These are phyloP conservation scores for Hysterangium stoloniferum DNA, from an alignment of 768 basidiomycete species.

Conservation along the genomic window DNA sequence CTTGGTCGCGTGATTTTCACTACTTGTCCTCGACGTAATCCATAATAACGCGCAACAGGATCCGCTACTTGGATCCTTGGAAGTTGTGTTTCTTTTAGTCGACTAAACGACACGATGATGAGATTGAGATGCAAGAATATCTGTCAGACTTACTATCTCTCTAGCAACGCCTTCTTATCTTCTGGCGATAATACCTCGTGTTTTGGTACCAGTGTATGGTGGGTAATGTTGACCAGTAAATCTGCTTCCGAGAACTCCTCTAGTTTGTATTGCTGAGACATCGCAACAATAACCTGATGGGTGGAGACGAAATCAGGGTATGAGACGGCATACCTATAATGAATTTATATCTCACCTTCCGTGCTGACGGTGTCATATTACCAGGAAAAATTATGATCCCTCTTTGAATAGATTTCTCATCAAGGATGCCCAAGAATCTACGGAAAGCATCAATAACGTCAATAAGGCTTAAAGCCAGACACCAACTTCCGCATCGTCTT, in stretches of 20 bases:
- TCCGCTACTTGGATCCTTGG: constrained; percentile 95
- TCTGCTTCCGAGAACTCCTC: constrained; percentile 98
- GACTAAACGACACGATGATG: constrained; percentile 40
- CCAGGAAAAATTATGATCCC: constrained; percentile 95
- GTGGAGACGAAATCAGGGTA: not conserved
- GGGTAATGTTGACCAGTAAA: constrained; percentile 93
- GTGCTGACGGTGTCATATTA: constrained; percentile 94
- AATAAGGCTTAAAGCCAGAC: not conserved
- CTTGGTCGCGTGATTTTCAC: constrained; percentile 97
- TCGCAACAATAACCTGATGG: constrained; percentile 79
- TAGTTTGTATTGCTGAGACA: constrained; percentile 77
- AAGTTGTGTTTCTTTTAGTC: constrained; percentile 94
- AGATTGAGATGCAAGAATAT: constrained; percentile 10
- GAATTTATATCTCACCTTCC: constrained; percentile 53
- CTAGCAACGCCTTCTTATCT: constrained; percentile 79
- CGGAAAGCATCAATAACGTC: not conserved
- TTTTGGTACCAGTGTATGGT: constrained; percentile 89
- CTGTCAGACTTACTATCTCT: constrained; percentile 74
- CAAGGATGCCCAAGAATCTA: constrained; percentile 83
- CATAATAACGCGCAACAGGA: constrained; percentile 98
- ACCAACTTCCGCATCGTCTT: constrained; percentile 96
- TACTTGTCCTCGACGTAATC: constrained; percentile 89
- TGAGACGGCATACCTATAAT: too few species aligned
- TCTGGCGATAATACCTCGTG: constrained; percentile 83
- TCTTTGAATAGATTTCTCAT: constrained; percentile 82